These are phyloP conservation scores for Cladosporium sp. DNA, from an alignment of 2,329 filamentous ascomycete species.

Conservation along the genomic window DNA sequence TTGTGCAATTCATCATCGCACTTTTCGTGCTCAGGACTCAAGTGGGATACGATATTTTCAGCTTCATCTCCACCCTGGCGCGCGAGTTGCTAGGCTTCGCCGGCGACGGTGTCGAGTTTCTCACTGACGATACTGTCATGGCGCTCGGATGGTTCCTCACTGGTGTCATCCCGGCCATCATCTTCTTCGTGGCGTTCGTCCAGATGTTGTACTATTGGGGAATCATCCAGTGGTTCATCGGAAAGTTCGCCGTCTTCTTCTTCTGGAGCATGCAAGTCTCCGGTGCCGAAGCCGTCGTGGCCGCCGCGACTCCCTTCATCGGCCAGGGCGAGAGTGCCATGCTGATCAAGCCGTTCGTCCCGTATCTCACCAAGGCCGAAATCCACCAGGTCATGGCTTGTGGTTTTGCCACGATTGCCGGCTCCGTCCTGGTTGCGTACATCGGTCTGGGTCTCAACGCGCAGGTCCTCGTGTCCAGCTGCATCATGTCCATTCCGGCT, in stretches of 20 bases:
- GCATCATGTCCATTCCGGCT: conserved; percentile 93
- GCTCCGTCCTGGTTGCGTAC: conserved; percentile 81
- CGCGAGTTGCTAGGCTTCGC: conserved; percentile 73
- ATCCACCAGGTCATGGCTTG: conserved; percentile 91
- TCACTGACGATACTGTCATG: conserved; percentile 51
- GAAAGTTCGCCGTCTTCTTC: conserved; percentile 85
- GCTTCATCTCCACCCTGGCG: conserved; percentile 75
- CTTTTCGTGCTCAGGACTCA: conserved; percentile 80
- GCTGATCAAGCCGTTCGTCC: conserved; percentile 82
- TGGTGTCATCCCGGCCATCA: conserved; percentile 80
- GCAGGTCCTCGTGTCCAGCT: conserved; percentile 82
- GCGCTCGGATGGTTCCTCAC: conserved; percentile 65
- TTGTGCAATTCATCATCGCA: conserved; percentile 81
- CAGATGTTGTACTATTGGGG: conserved; percentile 80
- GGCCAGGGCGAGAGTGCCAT: conserved; percentile 92
- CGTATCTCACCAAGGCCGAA: conserved; percentile 81
- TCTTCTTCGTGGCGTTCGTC: conserved; percentile 94
- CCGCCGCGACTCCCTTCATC: conserved; percentile 88
- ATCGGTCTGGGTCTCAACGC: conserved; percentile 78
- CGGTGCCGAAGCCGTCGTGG: conserved; percentile 89
- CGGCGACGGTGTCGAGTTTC: conserved; percentile 66
- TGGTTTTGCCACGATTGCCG: conserved; percentile 88
- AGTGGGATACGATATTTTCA: conserved; percentile 84
- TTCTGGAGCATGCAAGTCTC: conserved; percentile 86
- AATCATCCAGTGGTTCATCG: conserved; percentile 82